Conservation (phyloP, 352 stramenopile genomes). For the Globisporangium cederbergense region DNA sequence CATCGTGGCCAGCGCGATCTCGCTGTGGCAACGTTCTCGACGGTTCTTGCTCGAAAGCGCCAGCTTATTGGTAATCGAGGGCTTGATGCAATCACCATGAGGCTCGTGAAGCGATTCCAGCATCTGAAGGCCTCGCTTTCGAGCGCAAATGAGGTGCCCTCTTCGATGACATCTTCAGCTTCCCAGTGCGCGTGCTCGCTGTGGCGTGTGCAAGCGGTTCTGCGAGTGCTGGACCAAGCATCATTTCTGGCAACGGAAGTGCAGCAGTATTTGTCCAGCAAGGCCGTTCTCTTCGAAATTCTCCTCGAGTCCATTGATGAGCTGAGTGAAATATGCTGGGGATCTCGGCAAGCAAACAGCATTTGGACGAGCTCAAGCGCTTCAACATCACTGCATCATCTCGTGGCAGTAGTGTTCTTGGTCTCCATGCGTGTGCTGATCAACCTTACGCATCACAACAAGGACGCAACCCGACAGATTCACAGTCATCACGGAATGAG, state of each 20-base stretch:
- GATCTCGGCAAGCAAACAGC: slow-evolving; percentile 9
- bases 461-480: slow-evolving; percentile 41
- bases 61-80: slow-evolving; percentile 41
- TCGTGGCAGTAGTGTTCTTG: slow-evolving; percentile 43
- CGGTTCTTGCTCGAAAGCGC: slow-evolving; percentile 30
- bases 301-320: slow-evolving; percentile 36
- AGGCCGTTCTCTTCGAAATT: slow-evolving; percentile 29
- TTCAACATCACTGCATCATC: slow-evolving; percentile 20
- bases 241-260: slow-evolving; percentile 51
- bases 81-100: slow-evolving; percentile 24
- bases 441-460: slow-evolving; percentile 79
- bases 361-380: slow-evolving; percentile 16
- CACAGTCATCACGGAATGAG: slow-evolving; percentile 33
- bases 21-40: slow-evolving; percentile 24
- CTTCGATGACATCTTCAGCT: slow-evolving; percentile 10
- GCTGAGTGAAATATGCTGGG: slow-evolving; percentile 38
- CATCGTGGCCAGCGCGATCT: background rate
- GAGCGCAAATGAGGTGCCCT: background rate
- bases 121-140: slow-evolving; percentile 4
- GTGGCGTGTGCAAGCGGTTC: slow-evolving; percentile 33
- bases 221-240: slow-evolving; percentile 66
- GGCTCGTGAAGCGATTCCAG: slow-evolving; percentile 17
- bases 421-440: slow-evolving; percentile 57
- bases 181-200: slow-evolving; percentile 23
- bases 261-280: slow-evolving; percentile 43